Conservation (phyloP, 1,284 basidiomycete species). For the Pholiota adiposa region DNA sequence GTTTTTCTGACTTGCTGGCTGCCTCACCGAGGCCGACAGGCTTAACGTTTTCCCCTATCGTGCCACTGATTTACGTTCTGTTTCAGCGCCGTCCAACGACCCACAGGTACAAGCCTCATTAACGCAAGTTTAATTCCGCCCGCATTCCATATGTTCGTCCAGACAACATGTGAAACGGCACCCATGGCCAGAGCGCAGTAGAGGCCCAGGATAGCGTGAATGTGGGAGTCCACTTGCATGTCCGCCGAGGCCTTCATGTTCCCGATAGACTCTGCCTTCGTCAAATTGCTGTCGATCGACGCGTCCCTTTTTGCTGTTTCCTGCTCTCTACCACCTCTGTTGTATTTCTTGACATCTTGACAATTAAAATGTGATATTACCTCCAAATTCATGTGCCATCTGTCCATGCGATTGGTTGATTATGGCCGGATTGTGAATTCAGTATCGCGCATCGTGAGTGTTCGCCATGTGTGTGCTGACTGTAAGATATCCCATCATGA, state of each 20-base stretch:
- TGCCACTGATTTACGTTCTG: background rate
- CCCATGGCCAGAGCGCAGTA: background rate
- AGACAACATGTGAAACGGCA: background rate
- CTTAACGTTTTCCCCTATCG: background rate
- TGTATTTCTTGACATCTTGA: constrained; percentile 17
- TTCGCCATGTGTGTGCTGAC: constrained; percentile 19
- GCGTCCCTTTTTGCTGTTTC: background rate
- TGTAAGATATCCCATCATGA: constrained; percentile 24
- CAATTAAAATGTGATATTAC: constrained; percentile 15
- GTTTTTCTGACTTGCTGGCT: constrained; percentile 31
- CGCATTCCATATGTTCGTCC: background rate
- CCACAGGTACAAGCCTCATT: background rate
- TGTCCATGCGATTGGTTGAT: constrained; percentile 11
- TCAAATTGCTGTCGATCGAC: background rate
- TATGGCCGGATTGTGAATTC: constrained; percentile 16
- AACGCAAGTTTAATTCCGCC: background rate
- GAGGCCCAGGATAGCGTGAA: background rate
- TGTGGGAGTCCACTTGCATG: constrained; percentile 8
- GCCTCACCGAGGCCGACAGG: background rate
- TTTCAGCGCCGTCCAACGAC: background rate
- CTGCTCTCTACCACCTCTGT: constrained; percentile 1
- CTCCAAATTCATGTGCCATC: constrained; percentile 1
- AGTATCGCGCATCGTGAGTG: constrained; percentile 14
- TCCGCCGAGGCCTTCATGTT: constrained; percentile 5
- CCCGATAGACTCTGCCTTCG: background rate